These are phyloP conservation scores for Chlorella sorokiniana DNA, from an alignment of 139 green algal species.

Conservation along the genomic window DNA sequence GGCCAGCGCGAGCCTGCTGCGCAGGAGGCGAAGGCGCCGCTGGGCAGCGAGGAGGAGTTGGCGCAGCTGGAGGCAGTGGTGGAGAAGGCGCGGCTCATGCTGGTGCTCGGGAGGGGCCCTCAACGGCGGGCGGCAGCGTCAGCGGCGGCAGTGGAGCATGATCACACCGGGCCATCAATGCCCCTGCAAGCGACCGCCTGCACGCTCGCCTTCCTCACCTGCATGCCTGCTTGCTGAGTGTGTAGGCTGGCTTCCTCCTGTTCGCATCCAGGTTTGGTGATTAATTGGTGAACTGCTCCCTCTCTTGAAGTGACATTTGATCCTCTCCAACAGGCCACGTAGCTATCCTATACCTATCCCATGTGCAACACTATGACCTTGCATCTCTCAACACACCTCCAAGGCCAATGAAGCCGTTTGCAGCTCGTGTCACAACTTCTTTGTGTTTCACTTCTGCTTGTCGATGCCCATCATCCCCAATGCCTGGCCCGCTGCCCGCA, in stretches of 20 bases:
- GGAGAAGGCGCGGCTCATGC: conserved; percentile 30
- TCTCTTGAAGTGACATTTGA: no score
- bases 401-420: not conserved
- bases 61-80: conserved; percentile 4
- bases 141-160: not conserved
- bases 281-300: no score
- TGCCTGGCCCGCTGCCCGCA: not conserved
- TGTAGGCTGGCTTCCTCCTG: no score
- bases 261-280: no score
- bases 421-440: no score
- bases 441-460: conserved; percentile 15
- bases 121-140: not conserved
- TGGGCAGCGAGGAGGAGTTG: not conserved
- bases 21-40: not conserved
- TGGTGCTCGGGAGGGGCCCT: not conserved
- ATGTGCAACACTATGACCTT: no score
- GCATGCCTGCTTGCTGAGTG: no score
- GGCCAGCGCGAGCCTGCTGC: not conserved
- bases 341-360: no score
- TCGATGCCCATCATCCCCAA: not conserved
- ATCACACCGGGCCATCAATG: no score
- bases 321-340: no score
- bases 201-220: no score
- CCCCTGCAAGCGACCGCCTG: no score
- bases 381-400: not conserved